Evolutionary conservation across 139 green algal genomes (phyloP).

Genomic region (Medakamo hakoo): DNA sequence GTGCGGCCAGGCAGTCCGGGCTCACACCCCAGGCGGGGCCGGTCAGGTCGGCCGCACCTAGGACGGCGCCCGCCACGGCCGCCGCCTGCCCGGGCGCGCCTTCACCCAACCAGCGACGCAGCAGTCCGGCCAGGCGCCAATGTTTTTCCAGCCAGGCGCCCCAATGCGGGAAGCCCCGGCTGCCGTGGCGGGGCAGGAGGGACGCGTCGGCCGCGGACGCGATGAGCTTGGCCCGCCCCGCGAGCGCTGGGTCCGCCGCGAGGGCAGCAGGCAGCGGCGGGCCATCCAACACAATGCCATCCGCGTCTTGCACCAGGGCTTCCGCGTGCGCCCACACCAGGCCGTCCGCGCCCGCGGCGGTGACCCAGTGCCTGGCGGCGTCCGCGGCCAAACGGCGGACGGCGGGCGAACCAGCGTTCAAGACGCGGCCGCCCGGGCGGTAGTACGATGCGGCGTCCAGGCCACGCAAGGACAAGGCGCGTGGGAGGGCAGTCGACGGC

Average conservation of each 20-base stretch:
- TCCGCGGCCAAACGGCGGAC: not conserved
- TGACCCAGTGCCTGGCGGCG: not conserved
- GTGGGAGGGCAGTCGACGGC: not conserved
- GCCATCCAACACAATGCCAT: not conserved
- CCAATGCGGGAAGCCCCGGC: conserved; percentile 48
- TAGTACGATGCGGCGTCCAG: not conserved
- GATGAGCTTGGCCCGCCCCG: conserved; percentile 21
- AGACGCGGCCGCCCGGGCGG: not conserved
- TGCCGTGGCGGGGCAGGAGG: conserved; percentile 32
- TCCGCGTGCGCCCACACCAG: not conserved
- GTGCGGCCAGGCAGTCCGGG: not conserved
- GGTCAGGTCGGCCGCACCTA: not conserved
- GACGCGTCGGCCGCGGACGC: conserved; percentile 10
- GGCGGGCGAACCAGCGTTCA: not conserved
- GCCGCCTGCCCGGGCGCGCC: too few relatives aligned
- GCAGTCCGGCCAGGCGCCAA: conserved; percentile 9
- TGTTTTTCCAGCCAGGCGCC: conserved; percentile 26
- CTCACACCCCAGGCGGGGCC: not conserved
- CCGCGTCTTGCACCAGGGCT: not conserved
- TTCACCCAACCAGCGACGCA: not conserved
- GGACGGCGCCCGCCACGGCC: not conserved
- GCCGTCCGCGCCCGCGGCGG: not conserved
- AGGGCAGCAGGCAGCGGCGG: not conserved
- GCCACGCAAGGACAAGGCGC: not conserved
- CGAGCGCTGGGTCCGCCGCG: conserved; percentile 3